Conservation (phyloP, 2,329 filamentous ascomycete species). For the Grosmannia penicillata region DNA sequence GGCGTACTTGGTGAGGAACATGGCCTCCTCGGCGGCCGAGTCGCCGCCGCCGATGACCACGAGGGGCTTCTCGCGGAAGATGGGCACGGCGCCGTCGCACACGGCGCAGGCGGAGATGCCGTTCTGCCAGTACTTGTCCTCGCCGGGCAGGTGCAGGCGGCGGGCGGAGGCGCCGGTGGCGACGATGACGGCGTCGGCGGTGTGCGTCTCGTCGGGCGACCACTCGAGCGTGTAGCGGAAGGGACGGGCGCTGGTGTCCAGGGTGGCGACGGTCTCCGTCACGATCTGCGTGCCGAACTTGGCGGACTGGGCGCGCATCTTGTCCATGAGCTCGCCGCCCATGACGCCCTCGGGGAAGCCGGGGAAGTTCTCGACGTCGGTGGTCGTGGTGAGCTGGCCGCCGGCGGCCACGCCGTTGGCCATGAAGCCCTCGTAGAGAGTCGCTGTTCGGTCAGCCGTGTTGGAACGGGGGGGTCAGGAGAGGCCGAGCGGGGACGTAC, state of each 20-base stretch:
- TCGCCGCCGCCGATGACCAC: constrained; percentile 95
- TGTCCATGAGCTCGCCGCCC: constrained; percentile 82
- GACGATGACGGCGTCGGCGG: constrained; percentile 83
- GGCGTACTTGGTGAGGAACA: constrained; percentile 96
- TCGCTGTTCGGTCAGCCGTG: constrained; percentile 32
- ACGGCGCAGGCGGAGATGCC: constrained; percentile 94
- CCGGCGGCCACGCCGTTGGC: constrained; percentile 93
- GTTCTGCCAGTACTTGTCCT: constrained; percentile 95
- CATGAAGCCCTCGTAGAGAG: constrained; percentile 95
- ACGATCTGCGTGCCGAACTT: constrained; percentile 88
- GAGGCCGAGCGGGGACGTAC: constrained; percentile 18
- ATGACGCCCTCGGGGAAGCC: constrained; percentile 85
- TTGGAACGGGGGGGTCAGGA: not conserved
- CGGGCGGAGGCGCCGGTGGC: constrained; percentile 89
- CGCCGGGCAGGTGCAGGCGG: constrained; percentile 67
- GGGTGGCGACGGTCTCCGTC: constrained; percentile 77
- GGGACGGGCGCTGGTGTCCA: constrained; percentile 71
- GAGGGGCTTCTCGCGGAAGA: constrained; percentile 91
- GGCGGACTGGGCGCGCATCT: constrained; percentile 83
- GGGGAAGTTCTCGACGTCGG: constrained; percentile 96
- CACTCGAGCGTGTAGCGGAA: constrained; percentile 94
- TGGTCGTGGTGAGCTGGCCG: constrained; percentile 94
- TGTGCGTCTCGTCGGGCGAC: constrained; percentile 66
- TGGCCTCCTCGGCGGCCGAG: constrained; percentile 90
- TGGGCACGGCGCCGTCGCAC: constrained; percentile 91